Conservation (phyloP, 2,329 filamentous ascomycete species). For the Aureobasidium uvarum region DNA sequence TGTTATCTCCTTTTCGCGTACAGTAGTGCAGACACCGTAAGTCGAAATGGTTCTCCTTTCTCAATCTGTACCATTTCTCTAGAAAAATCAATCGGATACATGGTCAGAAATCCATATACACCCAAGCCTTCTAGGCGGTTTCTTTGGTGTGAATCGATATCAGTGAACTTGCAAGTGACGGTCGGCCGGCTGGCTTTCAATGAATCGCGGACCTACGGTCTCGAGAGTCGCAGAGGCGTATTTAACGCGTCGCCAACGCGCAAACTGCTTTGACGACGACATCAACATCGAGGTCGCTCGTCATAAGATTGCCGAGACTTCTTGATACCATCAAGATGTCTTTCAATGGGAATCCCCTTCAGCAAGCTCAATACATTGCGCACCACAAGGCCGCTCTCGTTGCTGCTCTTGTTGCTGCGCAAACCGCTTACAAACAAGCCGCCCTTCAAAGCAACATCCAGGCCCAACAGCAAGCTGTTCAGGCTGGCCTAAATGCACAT, state of each 20-base stretch:
- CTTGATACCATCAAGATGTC: not conserved
- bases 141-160: not conserved
- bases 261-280: not conserved
- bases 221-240: not conserved
- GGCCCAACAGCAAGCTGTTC: not conserved
- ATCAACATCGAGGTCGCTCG: not conserved
- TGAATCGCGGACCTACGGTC: not conserved
- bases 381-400: not conserved
- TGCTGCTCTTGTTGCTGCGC: not conserved
- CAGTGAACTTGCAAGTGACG: not conserved
- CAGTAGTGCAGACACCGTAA: not conserved
- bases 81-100: not conserved
- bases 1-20: not conserved
- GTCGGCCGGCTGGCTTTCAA: not conserved
- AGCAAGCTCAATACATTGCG: not conserved
- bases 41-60: not conserved
- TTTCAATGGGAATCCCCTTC: not conserved
- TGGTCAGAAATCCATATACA: not conserved
- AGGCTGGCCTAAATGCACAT: not conserved
- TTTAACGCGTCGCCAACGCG: not conserved
- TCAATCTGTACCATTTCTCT: not conserved
- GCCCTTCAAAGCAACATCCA: not conserved
- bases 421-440: not conserved
- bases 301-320: not conserved
- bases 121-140: not conserved